Percentiles rank a stretch among this genome's conserved stretches.
Evolutionary conservation across 1,139 yeast species (phyloP).

Genomic region (Suhomyces bokatorum): DNA sequence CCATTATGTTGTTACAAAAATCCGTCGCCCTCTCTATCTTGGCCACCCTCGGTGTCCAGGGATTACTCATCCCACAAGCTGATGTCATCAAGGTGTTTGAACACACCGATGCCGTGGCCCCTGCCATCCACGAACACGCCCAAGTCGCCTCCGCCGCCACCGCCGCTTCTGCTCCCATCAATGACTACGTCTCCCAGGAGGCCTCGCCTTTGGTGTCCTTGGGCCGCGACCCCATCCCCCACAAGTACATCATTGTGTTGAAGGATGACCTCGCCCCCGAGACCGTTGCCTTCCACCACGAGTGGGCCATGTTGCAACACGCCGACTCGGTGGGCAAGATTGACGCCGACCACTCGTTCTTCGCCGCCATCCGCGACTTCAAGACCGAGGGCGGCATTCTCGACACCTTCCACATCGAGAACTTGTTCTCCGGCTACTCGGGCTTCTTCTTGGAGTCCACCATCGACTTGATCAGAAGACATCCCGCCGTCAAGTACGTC

Average conservation of each 20-base stretch:
- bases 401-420: conserved; percentile 63
- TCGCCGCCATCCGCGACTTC: conserved; percentile 35
- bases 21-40: conserved; percentile 53
- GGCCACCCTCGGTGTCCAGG: conserved; percentile 61
- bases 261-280: conserved; percentile 58
- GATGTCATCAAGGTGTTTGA: conserved; percentile 45
- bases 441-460: conserved; percentile 77
- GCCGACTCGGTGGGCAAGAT: conserved; percentile 31
- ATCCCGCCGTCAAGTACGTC: conserved; percentile 73
- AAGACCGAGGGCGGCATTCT: conserved; percentile 57
- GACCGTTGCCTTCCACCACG: conserved; percentile 60
- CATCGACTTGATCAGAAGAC: conserved; percentile 65
- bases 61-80: conserved; percentile 62
- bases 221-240: conserved; percentile 57
- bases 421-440: conserved; percentile 59
- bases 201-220: conserved; percentile 44
- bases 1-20: conserved; percentile 48
- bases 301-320: conserved; percentile 57
- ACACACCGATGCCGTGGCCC: conserved; percentile 11
- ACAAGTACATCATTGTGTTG: conserved; percentile 75
- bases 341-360: conserved; percentile 40
- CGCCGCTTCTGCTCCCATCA: conserved; percentile 14
- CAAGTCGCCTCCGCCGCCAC: conserved; percentile 18
- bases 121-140: conserved; percentile 6
- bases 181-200: conserved; percentile 19